These are phyloP conservation scores for Butyriboletus loyo DNA, from an alignment of 768 basidiomycete species.

Conservation along the genomic window DNA sequence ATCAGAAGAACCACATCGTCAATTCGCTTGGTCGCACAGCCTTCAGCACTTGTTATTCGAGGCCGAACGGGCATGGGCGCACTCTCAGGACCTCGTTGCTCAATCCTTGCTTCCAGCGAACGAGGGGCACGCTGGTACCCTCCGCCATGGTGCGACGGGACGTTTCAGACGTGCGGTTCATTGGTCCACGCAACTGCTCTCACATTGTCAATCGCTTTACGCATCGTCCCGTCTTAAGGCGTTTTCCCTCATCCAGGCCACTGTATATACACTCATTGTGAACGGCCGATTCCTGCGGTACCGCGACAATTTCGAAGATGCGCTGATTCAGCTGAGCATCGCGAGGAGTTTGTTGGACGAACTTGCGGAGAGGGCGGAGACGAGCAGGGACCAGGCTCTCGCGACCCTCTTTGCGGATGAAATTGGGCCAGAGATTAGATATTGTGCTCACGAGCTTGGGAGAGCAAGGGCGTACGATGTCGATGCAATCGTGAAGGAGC, in stretches of 20 bases:
- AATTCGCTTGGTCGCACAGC: conserved; percentile 35
- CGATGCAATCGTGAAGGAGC: conserved; percentile 65
- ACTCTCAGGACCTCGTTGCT: conserved; percentile 74
- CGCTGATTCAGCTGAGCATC: conserved; percentile 71
- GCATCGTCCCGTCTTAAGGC: conserved; percentile 50
- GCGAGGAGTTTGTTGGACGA: conserved; percentile 72
- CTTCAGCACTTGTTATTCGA: conserved; percentile 85
- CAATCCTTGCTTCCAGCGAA: conserved; percentile 52
- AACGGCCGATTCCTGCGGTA: conserved; percentile 82
- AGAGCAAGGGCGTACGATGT: conserved; percentile 77
- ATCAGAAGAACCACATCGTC: conserved; percentile 5
- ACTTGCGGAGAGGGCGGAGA: conserved; percentile 58
- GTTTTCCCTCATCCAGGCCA: conserved; percentile 62
- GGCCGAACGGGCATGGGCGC: conserved; percentile 88
- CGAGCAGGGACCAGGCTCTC: conserved; percentile 84
- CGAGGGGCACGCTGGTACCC: conserved; percentile 47
- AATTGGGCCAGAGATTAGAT: conserved; percentile 86
- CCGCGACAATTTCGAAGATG: conserved; percentile 71
- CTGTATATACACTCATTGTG: conserved; percentile 75
- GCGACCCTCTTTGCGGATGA: conserved; percentile 82
- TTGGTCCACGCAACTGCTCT: conserved; percentile 76
- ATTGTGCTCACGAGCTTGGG: conserved; percentile 88
- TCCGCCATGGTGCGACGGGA: conserved; percentile 73
- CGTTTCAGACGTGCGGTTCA: conserved; percentile 77
- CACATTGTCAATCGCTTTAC: conserved; percentile 66